Percentiles rank a stretch among this genome's conserved stretches.
These are phyloP conservation scores for Rhizoclosmatium globosum DNA, from an alignment of 192 early-diverging fungal species.

Conservation along the genomic window DNA sequence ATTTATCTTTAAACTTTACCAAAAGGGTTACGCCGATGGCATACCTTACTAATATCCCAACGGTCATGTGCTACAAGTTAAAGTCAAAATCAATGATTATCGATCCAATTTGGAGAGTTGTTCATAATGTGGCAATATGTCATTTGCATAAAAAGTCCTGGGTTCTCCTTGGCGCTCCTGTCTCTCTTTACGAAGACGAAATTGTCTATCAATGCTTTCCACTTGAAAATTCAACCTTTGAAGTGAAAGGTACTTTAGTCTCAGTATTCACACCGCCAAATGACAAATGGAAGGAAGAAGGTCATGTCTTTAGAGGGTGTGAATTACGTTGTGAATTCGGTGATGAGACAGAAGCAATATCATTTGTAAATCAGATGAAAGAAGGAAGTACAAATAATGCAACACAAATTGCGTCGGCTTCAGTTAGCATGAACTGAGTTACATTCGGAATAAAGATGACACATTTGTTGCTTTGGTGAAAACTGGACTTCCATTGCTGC, in stretches of 20 bases:
- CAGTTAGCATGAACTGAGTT: too few species aligned
- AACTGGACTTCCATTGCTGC: too few species aligned
- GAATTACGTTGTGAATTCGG: conserved; percentile 67
- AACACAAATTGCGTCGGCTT: too few species aligned
- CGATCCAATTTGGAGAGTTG: background rate
- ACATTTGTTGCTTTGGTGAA: too few species aligned
- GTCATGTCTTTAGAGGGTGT: conserved; percentile 59
- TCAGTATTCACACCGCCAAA: background rate
- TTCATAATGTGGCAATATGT: background rate
- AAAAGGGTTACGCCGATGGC: background rate
- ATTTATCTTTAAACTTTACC: background rate
- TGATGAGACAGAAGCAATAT: background rate
- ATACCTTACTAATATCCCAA: background rate
- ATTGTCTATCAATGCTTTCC: background rate
- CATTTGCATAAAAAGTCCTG: background rate
- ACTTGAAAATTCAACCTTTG: too few species aligned
- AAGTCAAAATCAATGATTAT: background rate
- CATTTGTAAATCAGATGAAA: background rate
- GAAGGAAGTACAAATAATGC: too few species aligned
- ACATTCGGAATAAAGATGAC: too few species aligned
- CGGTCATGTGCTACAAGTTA: background rate
- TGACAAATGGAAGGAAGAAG: background rate
- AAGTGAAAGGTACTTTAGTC: too few species aligned
- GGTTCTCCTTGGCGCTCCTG: background rate
- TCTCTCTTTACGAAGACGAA: background rate